These are phyloP conservation scores for Suillus sp. DNA, from an alignment of 768 basidiomycete species.

Conservation along the genomic window DNA sequence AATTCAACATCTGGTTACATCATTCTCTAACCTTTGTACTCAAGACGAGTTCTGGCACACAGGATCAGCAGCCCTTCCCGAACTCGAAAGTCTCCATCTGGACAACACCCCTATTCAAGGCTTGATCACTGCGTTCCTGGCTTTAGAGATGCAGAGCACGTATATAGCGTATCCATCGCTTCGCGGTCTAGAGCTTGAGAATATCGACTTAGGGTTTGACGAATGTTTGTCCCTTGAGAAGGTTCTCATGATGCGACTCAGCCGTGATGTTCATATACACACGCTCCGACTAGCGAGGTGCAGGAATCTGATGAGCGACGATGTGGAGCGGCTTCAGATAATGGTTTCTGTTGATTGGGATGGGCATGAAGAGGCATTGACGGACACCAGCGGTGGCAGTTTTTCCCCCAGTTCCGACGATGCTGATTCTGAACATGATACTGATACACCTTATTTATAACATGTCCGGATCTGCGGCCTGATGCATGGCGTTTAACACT, in stretches of 20 bases:
- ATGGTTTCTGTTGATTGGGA: conserved; percentile 25
- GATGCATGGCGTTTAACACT: neutral
- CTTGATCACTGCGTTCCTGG: neutral
- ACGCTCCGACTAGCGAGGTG: neutral
- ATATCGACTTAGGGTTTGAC: neutral
- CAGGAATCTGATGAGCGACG: neutral
- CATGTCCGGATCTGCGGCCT: neutral
- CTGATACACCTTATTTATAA: neutral
- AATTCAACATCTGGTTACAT: neutral
- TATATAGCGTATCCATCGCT: neutral
- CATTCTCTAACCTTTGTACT: neutral
- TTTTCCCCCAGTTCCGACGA: neutral
- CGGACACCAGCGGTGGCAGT: neutral
- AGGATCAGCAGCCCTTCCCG: neutral
- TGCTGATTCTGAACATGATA: neutral
- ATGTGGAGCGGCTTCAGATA: conserved; percentile 8
- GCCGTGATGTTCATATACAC: neutral
- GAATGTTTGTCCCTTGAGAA: neutral
- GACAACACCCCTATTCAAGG: neutral
- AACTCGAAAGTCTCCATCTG: neutral
- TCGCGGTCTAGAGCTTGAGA: neutral
- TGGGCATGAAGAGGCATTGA: conserved; percentile 9
- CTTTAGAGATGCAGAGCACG: neutral
- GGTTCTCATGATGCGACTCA: neutral
- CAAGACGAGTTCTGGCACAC: neutral